phyloP scores from a whole-genome alignment of 2,329 filamentous ascomycete genomes.

The Sarocladium strictum region DNA sequence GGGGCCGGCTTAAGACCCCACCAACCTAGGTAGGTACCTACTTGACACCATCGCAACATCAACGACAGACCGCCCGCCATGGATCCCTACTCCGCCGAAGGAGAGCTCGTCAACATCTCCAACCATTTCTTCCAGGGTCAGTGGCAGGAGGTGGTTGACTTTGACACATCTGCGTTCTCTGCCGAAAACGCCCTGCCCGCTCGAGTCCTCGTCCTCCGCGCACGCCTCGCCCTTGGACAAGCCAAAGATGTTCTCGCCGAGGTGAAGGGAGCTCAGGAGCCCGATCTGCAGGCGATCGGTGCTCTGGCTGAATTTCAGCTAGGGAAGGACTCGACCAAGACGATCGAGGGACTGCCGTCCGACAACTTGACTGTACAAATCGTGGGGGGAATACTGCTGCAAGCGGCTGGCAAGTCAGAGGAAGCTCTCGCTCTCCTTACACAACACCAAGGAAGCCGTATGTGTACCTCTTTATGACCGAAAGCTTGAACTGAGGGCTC shows the following conservation, averaged over 20 bases:
- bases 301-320: slow-evolving; percentile 64
- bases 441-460: slow-evolving; percentile 82
- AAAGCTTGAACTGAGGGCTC: too few relatives aligned
- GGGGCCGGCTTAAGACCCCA: not conserved
- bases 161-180: slow-evolving; percentile 74
- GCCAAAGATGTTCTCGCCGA: slow-evolving; percentile 66
- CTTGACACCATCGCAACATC: slow-evolving; percentile 15
- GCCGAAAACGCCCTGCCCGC: slow-evolving; percentile 71
- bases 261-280: slow-evolving; percentile 57
- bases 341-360: slow-evolving; percentile 60
- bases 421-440: slow-evolving; percentile 74
- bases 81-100: slow-evolving; percentile 66
- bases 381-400: slow-evolving; percentile 73
- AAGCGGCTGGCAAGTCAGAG: slow-evolving; percentile 74
- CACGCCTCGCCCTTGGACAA: slow-evolving; percentile 77
- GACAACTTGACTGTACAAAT: slow-evolving; percentile 81
- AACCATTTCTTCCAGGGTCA: slow-evolving; percentile 73
- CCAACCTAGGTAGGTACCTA: too few relatives aligned
- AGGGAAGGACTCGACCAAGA: slow-evolving; percentile 54
- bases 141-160: slow-evolving; percentile 80
- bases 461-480: slow-evolving; percentile 26
- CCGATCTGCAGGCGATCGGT: slow-evolving; percentile 70
- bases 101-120: slow-evolving; percentile 67
- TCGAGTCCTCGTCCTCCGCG: slow-evolving; percentile 72
- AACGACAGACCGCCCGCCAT: slow-evolving; percentile 33